These are phyloP conservation scores for Venturia nashicola DNA, from an alignment of 2,329 filamentous ascomycete genomes.

Conservation along the genomic window DNA sequence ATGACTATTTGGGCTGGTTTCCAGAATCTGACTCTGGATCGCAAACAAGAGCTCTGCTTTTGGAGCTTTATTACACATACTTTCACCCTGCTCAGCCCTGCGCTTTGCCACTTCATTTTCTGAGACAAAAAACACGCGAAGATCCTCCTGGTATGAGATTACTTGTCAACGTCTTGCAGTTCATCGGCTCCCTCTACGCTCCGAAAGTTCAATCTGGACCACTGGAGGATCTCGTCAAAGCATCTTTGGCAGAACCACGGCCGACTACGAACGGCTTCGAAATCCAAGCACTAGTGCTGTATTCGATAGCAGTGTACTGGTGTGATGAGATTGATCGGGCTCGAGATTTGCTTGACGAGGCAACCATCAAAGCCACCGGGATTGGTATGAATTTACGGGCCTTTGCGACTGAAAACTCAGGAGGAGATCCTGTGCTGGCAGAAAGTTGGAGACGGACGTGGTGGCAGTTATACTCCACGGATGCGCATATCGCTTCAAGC, in stretches of 20 bases:
- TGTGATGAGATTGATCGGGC: conserved; percentile 61
- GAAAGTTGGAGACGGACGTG: conserved; percentile 82
- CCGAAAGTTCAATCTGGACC: conserved; percentile 31
- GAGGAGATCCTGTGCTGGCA: conserved; percentile 54
- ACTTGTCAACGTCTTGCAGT: conserved; percentile 43
- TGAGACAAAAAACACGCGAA: conserved; percentile 22
- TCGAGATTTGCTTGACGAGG: conserved; percentile 53
- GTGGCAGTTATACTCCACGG: conserved; percentile 74
- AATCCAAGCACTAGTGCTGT: conserved; percentile 66
- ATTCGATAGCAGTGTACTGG: conserved; percentile 60
- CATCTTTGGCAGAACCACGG: conserved; percentile 19
- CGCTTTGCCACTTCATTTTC: conserved; percentile 32
- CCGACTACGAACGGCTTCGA: conserved; percentile 36
- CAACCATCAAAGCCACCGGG: conserved; percentile 59
- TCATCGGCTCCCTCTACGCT: conserved; percentile 43
- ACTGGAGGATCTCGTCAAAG: conserved; percentile 28
- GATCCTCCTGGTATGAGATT: conserved; percentile 29
- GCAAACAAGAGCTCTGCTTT: not conserved
- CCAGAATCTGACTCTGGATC: not conserved
- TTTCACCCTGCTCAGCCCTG: conserved; percentile 46
- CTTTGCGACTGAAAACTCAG: conserved; percentile 53
- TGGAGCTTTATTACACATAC: conserved; percentile 41
- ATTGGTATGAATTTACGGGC: conserved; percentile 61
- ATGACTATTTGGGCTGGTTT: not conserved
- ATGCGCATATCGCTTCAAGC: conserved; percentile 74